Conservation (phyloP, 1,284 basidiomycete genomes). For the Rhizoctonia solani region DNA sequence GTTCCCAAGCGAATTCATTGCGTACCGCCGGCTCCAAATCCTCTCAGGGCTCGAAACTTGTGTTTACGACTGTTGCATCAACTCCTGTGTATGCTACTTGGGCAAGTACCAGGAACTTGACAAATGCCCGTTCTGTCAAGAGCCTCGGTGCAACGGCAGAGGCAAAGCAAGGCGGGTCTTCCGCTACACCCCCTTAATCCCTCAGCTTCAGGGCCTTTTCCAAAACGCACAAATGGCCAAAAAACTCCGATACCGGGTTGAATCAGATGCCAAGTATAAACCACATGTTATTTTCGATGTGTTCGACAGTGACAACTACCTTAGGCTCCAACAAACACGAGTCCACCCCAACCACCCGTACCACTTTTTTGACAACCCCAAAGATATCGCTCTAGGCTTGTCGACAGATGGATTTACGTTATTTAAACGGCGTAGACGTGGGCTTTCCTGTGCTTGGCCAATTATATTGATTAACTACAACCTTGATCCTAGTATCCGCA, state of each 20-base stretch:
- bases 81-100: constrained; percentile 20
- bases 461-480: constrained; percentile 45
- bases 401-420: constrained; percentile 44
- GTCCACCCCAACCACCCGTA: constrained; percentile 41
- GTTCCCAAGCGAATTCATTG: constrained; percentile 27
- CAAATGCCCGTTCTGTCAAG: not conserved
- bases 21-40: constrained; percentile 11
- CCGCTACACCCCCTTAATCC: constrained; percentile 13
- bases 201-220: not conserved
- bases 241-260: not conserved
- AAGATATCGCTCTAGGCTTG: constrained; percentile 46
- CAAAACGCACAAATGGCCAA: not conserved
- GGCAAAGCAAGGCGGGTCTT: not conserved
- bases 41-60: constrained; percentile 10
- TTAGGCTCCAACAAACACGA: constrained; percentile 33
- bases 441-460: constrained; percentile 40
- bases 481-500: constrained; percentile 43
- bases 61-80: constrained; percentile 19
- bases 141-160: not conserved
- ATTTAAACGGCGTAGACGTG: constrained; percentile 39
- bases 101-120: constrained; percentile 1
- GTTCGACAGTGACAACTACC: constrained; percentile 46
- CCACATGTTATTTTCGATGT: constrained; percentile 42
- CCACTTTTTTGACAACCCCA: constrained; percentile 43
- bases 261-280: constrained; percentile 32